A percentile compares a stretch with the other conserved stretches of the same genome.
These are phyloP conservation scores for Rutidosis leptorrhynchoides DNA, from an alignment of 129 eudicot genomes.

Conservation along the genomic window DNA sequence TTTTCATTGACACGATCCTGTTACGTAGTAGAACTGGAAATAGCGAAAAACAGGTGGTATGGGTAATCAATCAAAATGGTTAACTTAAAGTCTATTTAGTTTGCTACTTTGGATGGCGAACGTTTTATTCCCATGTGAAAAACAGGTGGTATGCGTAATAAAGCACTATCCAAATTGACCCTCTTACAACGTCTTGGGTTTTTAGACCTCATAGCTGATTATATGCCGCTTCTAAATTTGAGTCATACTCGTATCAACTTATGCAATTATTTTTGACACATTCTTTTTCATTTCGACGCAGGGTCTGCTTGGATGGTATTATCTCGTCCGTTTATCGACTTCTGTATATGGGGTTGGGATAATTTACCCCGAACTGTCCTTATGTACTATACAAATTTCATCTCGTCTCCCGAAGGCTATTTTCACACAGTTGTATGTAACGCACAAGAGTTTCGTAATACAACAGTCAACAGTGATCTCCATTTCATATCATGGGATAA, in stretches of 20 bases:
- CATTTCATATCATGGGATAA: conserved; percentile 80
- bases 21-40: not conserved
- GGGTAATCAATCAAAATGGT: not conserved
- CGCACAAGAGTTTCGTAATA: conserved; percentile 50
- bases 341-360: conserved; percentile 74
- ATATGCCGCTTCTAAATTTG: not conserved
- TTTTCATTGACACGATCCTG: not conserved
- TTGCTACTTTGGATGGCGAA: not conserved
- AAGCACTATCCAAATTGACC: not conserved
- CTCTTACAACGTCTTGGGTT: not conserved
- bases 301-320: conserved; percentile 82
- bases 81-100: not conserved
- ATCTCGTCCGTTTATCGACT: conserved; percentile 65
- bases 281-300: conserved; percentile 21
- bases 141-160: too few species aligned
- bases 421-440: conserved; percentile 75
- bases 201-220: not conserved
- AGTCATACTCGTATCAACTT: not conserved
- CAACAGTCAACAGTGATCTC: conserved; percentile 62
- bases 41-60: not conserved
- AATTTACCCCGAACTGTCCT: conserved; percentile 68
- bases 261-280: not conserved
- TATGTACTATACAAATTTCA: conserved; percentile 67
- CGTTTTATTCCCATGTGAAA: not conserved
- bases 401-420: conserved; percentile 79